Percentiles rank a stretch among this genome's conserved stretches.
phyloP scores from a whole-genome alignment of 257 asterid genomes.

The Solanum etuberosum region DNA sequence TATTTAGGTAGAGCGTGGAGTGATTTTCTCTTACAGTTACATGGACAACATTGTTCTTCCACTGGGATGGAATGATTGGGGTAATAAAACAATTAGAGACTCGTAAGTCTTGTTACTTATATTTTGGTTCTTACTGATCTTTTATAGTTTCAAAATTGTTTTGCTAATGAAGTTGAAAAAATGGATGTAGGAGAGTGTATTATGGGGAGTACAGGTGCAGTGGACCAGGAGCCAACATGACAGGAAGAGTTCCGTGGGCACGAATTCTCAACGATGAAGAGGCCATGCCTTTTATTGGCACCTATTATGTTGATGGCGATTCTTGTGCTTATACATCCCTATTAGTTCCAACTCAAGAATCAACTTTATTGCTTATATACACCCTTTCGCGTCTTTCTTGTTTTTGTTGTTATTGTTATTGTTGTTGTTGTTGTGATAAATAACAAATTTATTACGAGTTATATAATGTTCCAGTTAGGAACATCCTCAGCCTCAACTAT shows the following conservation, averaged over 20 bases:
- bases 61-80: slow-evolving; percentile 56
- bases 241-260: slow-evolving; percentile 38
- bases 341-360: background rate
- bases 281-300: slow-evolving; percentile 40
- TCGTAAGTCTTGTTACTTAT: slow-evolving; percentile 11
- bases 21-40: slow-evolving; percentile 35
- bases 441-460: background rate
- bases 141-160: background rate
- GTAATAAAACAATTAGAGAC: slow-evolving; percentile 21
- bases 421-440: background rate
- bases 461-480: background rate
- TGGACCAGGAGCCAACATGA: slow-evolving; percentile 37
- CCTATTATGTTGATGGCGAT: slow-evolving; percentile 33
- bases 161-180: background rate
- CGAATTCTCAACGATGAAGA: slow-evolving; percentile 33
- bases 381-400: background rate
- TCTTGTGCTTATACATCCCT: slow-evolving; percentile 32
- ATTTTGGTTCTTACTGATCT: background rate
- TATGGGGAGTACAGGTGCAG: slow-evolving; percentile 51
- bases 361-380: background rate
- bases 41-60: slow-evolving; percentile 40
- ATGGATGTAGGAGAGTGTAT: slow-evolving; percentile 27
- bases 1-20: slow-evolving; percentile 51
- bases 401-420: background rate
- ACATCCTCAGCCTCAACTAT: background rate